These are phyloP conservation scores for Mikania micrantha DNA, from an alignment of 129 eudicot genomes.

Conservation along the genomic window DNA sequence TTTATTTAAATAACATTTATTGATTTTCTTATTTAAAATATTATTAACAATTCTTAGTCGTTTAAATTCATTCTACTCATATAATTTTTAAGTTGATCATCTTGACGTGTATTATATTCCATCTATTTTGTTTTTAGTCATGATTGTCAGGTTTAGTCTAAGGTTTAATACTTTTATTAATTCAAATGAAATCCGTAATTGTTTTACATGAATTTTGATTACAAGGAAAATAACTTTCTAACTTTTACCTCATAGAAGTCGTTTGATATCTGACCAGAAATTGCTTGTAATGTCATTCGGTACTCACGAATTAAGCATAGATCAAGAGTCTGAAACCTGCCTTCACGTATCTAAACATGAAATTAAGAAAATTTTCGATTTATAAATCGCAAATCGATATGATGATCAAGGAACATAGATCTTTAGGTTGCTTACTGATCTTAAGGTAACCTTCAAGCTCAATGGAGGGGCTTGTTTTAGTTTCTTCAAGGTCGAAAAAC, in stretches of 20 bases:
- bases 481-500: conserved; percentile 44
- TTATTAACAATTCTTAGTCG: no score
- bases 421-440: conserved; percentile 46
- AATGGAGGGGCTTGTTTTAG: conserved; percentile 57
- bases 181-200: no score
- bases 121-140: no score
- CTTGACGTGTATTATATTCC: no score
- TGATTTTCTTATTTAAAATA: no score
- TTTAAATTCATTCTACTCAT: no score
- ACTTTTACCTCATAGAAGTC: conserved; percentile 61
- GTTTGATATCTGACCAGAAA: conserved; percentile 39
- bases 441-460: conserved; percentile 80
- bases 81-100: no score
- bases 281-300: conserved; percentile 54
- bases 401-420: neutral
- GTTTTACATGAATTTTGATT: no score
- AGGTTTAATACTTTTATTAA: no score
- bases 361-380: neutral
- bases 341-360: conserved; percentile 63
- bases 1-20: no score
- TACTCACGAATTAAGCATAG: conserved; percentile 70
- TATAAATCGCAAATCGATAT: neutral
- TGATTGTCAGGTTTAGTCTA: no score
- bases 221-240: no score
- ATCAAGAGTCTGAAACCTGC: conserved; percentile 63